These are phyloP conservation scores for Chlorociboria aeruginascens DNA, from an alignment of 495 filamentous ascomycete genomes.

Conservation along the genomic window DNA sequence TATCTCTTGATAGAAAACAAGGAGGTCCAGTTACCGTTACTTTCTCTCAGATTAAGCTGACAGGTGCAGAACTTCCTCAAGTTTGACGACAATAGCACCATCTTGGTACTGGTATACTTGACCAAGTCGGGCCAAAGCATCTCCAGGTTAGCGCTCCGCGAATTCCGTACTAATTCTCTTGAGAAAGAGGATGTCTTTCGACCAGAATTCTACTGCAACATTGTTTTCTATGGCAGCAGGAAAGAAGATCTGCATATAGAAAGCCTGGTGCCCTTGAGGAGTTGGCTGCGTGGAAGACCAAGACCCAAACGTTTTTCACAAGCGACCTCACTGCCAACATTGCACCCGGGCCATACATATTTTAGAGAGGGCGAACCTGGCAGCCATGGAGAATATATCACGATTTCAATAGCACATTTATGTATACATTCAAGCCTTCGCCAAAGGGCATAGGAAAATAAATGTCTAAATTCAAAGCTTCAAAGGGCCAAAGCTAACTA, in stretches of 20 bases:
- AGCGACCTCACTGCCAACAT: neutral
- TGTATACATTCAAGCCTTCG: constrained; percentile 3
- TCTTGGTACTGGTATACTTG: constrained; percentile 3
- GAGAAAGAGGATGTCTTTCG: constrained; percentile 1
- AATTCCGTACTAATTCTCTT: constrained; percentile 1
- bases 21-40: too few relatives aligned
- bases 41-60: too few relatives aligned
- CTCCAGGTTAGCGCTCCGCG: constrained; percentile 3
- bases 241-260: neutral
- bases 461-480: neutral
- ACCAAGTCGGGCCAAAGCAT: constrained; percentile 2
- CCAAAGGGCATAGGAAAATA: neutral
- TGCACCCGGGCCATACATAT: constrained; percentile 1
- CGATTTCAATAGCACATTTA: constrained; percentile 4
- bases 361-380: neutral
- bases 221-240: constrained; percentile 1
- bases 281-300: neutral
- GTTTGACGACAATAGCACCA: too few relatives aligned
- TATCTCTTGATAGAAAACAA: too few relatives aligned
- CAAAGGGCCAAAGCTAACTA: neutral
- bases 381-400: constrained; percentile 1
- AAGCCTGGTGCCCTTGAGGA: neutral
- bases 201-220: neutral
- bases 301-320: neutral
- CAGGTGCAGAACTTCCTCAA: too few relatives aligned